Evolutionary conservation across 208 protist species (phyloP), one percentile per base, ranked within the genome.

Genomic region (Strigomonas culicis): DNA sequence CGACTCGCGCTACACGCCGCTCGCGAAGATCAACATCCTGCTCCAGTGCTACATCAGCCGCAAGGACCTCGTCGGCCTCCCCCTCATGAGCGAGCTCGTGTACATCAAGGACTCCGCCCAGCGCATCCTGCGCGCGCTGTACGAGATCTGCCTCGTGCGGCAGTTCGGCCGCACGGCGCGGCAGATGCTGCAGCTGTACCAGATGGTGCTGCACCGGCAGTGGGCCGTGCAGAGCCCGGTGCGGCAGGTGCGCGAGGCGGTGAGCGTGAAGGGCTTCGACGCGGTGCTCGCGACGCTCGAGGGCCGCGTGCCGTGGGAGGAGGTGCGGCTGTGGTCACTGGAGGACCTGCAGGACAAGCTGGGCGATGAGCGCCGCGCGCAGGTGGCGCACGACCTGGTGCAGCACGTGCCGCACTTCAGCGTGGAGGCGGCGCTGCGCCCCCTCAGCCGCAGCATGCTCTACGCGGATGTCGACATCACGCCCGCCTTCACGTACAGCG

Each of bases 21-120:
- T 90, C 25, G 96, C 97, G 10, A 99, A 99, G 81, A 95, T 99
- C 51, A 99, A 99, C 76, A 82, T 99, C 13, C 82, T 99, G 4
- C 82, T 99, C 15, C 99, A 99, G 78, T 92, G 97, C 41, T 99
- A 99, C 82, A 99, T 99, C 66, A 99, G 97, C 39, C 82, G 90
- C 61, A 90, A 99, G 52, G 79, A 72, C 25, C 74, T 99, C 1
- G 93, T 98, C n/a, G 98, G 98, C 6, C 97, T 99, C 77, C 96
- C 98, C 7, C 84, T 99, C 41, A 86, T 98, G 66, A 91, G 98
- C 19, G 99, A 99, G 85, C 98, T 99, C 82, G 95, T 98, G n/a
- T 99, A 99, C 82, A 90, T 99, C 53, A 98, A 98, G 41, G 98
- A 99, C 75, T 97, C 79, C 13, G 96, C 96, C 7, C 86, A 91